Conservation (phyloP, 1,284 basidiomycete species). For the Pseudozyma sp. region DNA sequence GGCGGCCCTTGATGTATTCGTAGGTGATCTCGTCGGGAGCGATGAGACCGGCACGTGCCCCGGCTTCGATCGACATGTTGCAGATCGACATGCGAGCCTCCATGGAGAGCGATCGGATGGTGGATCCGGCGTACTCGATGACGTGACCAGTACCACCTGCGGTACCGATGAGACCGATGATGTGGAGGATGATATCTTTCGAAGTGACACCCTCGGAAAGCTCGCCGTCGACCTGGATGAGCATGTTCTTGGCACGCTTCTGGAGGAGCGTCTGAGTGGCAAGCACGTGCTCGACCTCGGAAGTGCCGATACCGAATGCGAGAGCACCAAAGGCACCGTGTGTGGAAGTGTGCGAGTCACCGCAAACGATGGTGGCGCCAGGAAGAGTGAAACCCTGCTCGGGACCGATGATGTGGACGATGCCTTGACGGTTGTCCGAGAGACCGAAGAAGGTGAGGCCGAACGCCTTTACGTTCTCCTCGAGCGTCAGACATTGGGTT, state of each 20-base stretch:
- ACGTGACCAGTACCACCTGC: conserved; percentile 67
- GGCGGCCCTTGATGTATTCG: conserved; percentile 66
- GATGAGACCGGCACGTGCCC: conserved; percentile 68
- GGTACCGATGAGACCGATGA: conserved; percentile 67
- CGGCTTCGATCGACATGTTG: conserved; percentile 69
- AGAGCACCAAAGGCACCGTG: conserved; percentile 68
- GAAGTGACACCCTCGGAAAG: conserved; percentile 64
- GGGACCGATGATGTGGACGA: conserved; percentile 67
- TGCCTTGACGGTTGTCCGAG: conserved; percentile 65
- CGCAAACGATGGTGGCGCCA: conserved; percentile 66
- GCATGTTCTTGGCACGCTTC: conserved; percentile 67
- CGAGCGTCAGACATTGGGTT: conserved; percentile 66
- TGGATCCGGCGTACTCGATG: conserved; percentile 65
- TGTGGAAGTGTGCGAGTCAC: conserved; percentile 68
- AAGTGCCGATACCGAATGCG: conserved; percentile 68
- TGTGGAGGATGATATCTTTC: conserved; percentile 67
- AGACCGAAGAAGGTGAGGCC: conserved; percentile 68
- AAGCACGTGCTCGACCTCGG: conserved; percentile 67
- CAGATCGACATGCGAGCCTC: conserved; percentile 68
- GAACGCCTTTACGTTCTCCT: conserved; percentile 67
- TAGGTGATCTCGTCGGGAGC: conserved; percentile 66
- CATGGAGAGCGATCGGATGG: conserved; percentile 64
- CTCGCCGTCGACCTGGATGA: conserved; percentile 66
- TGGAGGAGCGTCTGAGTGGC: conserved; percentile 67
- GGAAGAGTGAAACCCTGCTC: conserved; percentile 68